These are phyloP conservation scores for Trametes cinnabarina DNA, from an alignment of 768 basidiomycete species.

Conservation along the genomic window DNA sequence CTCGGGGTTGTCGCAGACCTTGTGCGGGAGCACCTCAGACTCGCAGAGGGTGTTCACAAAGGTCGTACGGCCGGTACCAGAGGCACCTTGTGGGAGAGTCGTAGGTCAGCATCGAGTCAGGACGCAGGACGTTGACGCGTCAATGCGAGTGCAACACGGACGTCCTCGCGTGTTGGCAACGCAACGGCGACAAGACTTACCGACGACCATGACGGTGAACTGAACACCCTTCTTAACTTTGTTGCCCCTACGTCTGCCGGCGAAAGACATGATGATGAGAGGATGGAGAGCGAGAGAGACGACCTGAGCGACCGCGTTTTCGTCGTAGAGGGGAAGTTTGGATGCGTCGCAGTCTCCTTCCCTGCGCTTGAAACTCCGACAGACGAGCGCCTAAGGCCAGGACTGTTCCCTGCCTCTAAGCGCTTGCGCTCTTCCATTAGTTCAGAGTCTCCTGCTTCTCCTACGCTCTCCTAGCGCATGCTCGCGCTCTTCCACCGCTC, in stretches of 20 bases:
- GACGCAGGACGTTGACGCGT: conserved; percentile 12
- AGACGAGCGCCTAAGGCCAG: conserved; percentile 2
- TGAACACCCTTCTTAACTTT: conserved; percentile 99
- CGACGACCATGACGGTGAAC: conserved; percentile 97
- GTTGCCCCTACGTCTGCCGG: conserved; percentile 83
- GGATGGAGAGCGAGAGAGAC: conserved; percentile 22
- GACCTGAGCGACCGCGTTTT: conserved; percentile 21
- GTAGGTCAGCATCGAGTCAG: conserved; percentile 1
- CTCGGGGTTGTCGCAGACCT: conserved; percentile 79
- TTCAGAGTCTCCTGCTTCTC: neutral
- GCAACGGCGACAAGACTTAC: conserved; percentile 45
- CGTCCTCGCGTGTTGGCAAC: conserved; percentile 23
- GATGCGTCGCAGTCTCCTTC: conserved; percentile 16
- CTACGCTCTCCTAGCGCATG: conserved; percentile 15
- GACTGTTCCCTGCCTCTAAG: neutral
- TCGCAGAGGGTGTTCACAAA: conserved; percentile 99
- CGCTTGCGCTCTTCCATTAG: neutral
- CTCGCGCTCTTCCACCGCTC: conserved; percentile 18
- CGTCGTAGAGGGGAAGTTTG: conserved; percentile 21
- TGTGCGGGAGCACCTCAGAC: conserved; percentile 86
- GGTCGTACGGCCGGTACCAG: conserved; percentile 95
- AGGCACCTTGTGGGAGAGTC: conserved; percentile 63
- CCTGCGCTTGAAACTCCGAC: conserved; percentile 30
- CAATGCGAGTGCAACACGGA: conserved; percentile 12
- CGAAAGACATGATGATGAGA: conserved; percentile 64